Evolutionary conservation across 73 alveolate genomes (phyloP).

Genomic region (Paraurostyla sp.): DNA sequence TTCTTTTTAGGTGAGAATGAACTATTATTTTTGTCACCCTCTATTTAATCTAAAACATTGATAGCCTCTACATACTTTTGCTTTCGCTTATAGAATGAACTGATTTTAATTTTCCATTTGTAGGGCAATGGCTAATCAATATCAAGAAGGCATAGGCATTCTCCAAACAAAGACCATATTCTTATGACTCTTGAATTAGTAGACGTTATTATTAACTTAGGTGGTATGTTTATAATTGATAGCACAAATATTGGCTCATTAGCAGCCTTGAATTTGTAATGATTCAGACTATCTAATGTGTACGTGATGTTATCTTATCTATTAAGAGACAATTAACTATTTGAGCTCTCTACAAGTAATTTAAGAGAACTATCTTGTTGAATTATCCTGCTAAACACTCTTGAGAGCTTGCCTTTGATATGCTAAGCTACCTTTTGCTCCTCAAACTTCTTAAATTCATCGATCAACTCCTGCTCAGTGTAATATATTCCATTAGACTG

Average conservation of each 20-base stretch:
- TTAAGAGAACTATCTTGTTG: too few relatives aligned
- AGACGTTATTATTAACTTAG: conserved; percentile 44
- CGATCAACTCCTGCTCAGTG: not conserved
- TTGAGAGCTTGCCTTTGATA: too few relatives aligned
- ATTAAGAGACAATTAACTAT: not conserved
- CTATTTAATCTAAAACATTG: not conserved
- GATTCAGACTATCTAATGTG: not conserved
- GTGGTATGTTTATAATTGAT: conserved; percentile 15
- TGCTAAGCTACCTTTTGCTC: too few relatives aligned
- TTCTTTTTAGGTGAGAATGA: conserved; percentile 3
- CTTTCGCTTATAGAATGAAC: conserved; percentile 19
- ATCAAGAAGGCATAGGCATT: not conserved
- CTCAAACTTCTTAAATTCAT: conserved; percentile 20
- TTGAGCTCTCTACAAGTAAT: too few relatives aligned
- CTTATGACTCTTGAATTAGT: conserved; percentile 6
- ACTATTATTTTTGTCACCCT: not conserved
- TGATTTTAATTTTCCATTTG: conserved; percentile 27
- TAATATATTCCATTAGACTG: not conserved
- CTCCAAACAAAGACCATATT: conserved; percentile 51
- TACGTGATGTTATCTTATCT: not conserved
- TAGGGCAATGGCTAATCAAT: conserved; percentile 48
- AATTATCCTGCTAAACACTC: too few relatives aligned
- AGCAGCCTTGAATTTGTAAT: conserved; percentile 41
- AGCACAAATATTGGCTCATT: conserved; percentile 35
- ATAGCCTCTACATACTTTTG: conserved; percentile 6